phyloP scores from a whole-genome alignment of 2,329 filamentous ascomycete species.

The Gnomoniopsis smithogilvyi region DNA sequence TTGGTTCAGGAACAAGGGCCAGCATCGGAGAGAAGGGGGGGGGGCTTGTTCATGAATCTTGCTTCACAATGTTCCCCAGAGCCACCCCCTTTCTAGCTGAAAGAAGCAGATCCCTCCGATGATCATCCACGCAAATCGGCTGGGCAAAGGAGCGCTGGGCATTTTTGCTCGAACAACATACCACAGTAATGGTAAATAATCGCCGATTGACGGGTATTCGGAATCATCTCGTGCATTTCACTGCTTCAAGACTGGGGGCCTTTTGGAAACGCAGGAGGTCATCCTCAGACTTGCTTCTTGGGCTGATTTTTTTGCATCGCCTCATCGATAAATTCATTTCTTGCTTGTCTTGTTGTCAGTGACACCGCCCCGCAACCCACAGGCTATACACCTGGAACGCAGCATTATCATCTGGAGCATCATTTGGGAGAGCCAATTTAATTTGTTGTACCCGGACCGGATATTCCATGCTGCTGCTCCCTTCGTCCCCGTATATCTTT shows the following conservation, averaged over 20 bases:
- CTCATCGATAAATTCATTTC: background rate
- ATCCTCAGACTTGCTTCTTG: too few species aligned
- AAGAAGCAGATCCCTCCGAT: conserved; percentile 11
- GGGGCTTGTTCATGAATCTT: background rate
- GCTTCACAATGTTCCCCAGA: background rate
- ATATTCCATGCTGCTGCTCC: background rate
- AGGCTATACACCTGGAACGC: too few species aligned
- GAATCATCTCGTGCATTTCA: background rate
- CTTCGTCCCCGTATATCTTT: background rate
- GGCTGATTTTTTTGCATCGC: background rate
- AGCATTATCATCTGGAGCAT: background rate
- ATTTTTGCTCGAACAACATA: background rate
- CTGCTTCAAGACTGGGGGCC: background rate
- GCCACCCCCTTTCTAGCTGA: conserved; percentile 11
- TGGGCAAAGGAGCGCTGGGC: background rate
- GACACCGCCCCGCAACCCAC: background rate
- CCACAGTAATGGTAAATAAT: background rate
- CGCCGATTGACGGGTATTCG: too few species aligned
- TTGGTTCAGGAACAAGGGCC: background rate
- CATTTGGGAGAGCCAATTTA: background rate
- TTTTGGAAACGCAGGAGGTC: background rate
- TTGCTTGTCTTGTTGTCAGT: background rate
- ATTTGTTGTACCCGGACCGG: background rate
- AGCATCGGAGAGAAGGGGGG: background rate
- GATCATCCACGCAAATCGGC: conserved; percentile 6